Evolutionary conservation across 2,329 filamentous ascomycete genomes (phyloP), one percentile per base, ranked within the genome.

Genomic region (Neofusicoccum cordaticola): DNA sequence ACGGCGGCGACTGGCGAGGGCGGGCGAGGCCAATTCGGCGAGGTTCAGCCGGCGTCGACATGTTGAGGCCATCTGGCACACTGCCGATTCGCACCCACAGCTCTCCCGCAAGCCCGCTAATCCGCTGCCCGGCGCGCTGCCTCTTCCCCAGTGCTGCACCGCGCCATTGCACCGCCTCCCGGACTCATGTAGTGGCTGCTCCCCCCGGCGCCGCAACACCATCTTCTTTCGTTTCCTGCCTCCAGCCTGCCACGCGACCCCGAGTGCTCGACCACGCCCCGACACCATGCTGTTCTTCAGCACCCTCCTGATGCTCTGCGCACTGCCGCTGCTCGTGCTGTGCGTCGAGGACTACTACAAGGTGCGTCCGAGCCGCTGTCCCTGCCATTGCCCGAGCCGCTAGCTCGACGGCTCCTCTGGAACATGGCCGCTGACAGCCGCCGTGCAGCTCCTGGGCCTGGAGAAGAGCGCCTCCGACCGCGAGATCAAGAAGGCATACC

Each of bases 401-500:
- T 41, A 22, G 22, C 22, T 3, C 22, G 22, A 22, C 22, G 3
- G 22, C 22, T 22, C 22, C 22, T 22, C 22, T 22, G 22, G 22
- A 22, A 22, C 22, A 22, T 22, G 15, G 17, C 53, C 35, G 19
- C 57, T 69, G 51, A 67, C 62, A 44, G 37, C 17, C 22, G 19
- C n/a, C 11, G 19, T 81, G 68, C 81, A 96, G 88, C 80, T 97
- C 65, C 86, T 99, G 31, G 92, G 90, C 63, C 80, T 99, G 68
- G 86, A 89, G 73, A 92, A 87, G 73, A 83, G 89, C 66, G 94
- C 94, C 15, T 89, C 87, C 52, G 93, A 97, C 62, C 88, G 89
- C 73, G 90, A 98, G 72, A 90, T 99, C 75, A 99, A 99, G 79
- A 90, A 91, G 51, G 93, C 95, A 22, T 99, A 99, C 79, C 88